These are phyloP conservation scores for Saccharomyces hybrid DNA, from an alignment of 1,139 yeast species.

Conservation along the genomic window DNA sequence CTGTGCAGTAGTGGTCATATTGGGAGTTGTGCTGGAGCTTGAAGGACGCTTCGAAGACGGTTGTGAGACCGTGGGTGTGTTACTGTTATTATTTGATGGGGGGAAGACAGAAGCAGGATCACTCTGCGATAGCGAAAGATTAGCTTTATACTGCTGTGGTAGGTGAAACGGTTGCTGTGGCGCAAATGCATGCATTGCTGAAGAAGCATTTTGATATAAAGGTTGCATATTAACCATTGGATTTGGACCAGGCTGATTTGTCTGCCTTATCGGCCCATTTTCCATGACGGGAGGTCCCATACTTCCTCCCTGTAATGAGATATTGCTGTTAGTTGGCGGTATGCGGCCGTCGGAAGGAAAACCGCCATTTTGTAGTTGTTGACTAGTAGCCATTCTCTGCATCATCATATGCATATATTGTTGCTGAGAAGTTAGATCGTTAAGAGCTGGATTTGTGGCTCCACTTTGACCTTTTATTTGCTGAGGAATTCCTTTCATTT, in stretches of 20 bases:
- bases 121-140: not conserved
- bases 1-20: not conserved
- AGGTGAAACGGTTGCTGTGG: not conserved
- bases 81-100: not conserved
- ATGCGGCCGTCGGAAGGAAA: not conserved
- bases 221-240: not conserved
- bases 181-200: not conserved
- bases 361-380: constrained; percentile 4
- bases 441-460: not conserved
- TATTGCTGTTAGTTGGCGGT: not conserved
- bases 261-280: not conserved
- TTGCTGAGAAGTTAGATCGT: constrained; percentile 1
- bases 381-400: constrained; percentile 2
- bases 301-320: not conserved
- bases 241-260: not conserved
- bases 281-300: not conserved
- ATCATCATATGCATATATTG: constrained; percentile 7
- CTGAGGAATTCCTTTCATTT: not conserved
- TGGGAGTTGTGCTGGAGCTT: not conserved
- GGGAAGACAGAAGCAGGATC: not conserved
- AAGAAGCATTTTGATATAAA: not conserved
- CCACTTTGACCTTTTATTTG: not conserved
- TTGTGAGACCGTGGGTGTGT: not conserved
- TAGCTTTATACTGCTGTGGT: not conserved
- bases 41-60: not conserved